Base-by-base conservation (phyloP, 805 yeast genomes). In the Cyberlindnera amylophila region DNA sequence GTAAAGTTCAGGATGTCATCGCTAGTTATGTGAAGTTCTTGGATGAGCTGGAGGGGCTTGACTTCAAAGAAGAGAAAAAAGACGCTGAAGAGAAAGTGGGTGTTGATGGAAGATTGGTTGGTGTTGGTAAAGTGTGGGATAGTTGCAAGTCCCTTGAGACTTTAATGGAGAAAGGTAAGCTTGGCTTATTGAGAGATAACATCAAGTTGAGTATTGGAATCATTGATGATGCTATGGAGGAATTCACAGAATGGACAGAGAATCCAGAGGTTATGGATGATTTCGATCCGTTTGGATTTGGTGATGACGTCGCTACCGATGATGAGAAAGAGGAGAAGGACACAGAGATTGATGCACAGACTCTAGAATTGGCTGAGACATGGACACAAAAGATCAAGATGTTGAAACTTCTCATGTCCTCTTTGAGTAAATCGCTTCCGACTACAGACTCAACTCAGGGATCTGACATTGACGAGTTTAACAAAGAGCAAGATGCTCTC, bases 71-170 rank as follows among this genome's bases (percentile, higher is more conserved):
- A 26, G 24, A 50, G 32, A 41, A 41, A 7, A 52, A 51, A n/a
- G 53, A 46, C 3, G 52, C 56, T 9, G 55, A 53, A 4, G 58
- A 59, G 3, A 54, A 55, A 12, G 51, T 53, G 5, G 64, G 65
- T 52, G 45, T 45, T n/a, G 34, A 42, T 18, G 69, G 54, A 4
- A 68, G 90, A 52, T 63, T 86, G 24, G 62, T 77, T 1, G 67
- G 77, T 0, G 75, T 85, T 16, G 93, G 89, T 13, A 73, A 74
- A 55, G 67, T 86, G 4, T 86, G 95, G 95, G 70, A 77, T n/a
- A 59, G 66, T 27, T 82, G 89, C 57, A 85, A 80, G 42, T 52
- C 56, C 0, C 39, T 84, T 8, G 59, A 62, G 10, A 58, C 62
- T 8, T 55, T 75, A 15, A 52, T 75, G 5, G 63, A 65, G 16